These are phyloP conservation scores for Phytophthora cryptogea DNA, from an alignment of 352 stramenopile genomes.

Conservation along the genomic window DNA sequence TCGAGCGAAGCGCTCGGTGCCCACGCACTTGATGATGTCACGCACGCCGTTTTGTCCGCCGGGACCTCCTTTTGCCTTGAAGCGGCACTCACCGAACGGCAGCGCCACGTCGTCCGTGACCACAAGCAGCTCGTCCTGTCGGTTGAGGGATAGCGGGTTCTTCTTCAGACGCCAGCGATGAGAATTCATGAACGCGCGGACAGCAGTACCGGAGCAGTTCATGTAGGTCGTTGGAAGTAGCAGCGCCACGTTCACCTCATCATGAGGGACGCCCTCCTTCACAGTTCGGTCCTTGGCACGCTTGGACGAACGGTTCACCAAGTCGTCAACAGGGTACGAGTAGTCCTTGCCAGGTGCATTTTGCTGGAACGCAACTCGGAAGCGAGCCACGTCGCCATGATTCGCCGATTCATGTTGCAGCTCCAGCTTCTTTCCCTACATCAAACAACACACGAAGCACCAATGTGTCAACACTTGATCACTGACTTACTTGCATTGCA, in stretches of 20 bases:
- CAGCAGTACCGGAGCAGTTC: conserved; percentile 82
- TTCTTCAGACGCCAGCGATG: conserved; percentile 87
- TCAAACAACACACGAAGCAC: not conserved
- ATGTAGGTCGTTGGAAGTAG: conserved; percentile 84
- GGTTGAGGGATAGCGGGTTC: conserved; percentile 77
- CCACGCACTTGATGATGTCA: conserved; percentile 86
- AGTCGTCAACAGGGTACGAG: conserved; percentile 60
- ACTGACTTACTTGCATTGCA: not conserved
- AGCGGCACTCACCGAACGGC: conserved; percentile 81
- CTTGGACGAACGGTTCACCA: conserved; percentile 77
- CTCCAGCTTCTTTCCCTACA: conserved; percentile 49
- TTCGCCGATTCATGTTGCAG: conserved; percentile 60
- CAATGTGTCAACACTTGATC: conserved; percentile 2
- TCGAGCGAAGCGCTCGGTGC: conserved; percentile 80
- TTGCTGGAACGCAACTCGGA: conserved; percentile 68
- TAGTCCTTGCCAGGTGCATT: conserved; percentile 43
- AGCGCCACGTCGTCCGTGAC: conserved; percentile 81
- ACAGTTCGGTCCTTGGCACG: conserved; percentile 78
- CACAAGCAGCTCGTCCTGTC: conserved; percentile 86
- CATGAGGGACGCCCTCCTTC: conserved; percentile 73
- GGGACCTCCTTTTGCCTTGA: conserved; percentile 77
- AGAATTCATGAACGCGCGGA: conserved; percentile 79
- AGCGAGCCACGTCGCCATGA: conserved; percentile 71
- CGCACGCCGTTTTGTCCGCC: conserved; percentile 84
- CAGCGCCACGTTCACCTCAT: conserved; percentile 74